phyloP scores from a whole-genome alignment of 768 basidiomycete species.

The Paxillus involutus region DNA sequence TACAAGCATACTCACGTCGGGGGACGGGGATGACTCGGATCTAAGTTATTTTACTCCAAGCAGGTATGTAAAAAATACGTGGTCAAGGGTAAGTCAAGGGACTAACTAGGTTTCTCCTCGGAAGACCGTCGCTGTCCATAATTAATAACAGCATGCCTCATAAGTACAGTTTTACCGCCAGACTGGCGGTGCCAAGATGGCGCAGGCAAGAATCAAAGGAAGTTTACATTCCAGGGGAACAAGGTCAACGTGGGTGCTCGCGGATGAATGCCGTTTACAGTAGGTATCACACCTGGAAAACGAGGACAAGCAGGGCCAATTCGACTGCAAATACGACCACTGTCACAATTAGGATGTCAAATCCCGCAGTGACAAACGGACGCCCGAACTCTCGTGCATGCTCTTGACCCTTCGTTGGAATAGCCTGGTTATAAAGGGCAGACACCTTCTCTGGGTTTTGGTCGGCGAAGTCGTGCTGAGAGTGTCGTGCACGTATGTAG shows the following conservation, averaged over 20 bases:
- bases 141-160: constrained; percentile 12
- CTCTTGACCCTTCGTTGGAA: constrained; percentile 62
- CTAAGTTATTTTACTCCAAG: neutral
- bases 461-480: constrained; percentile 79
- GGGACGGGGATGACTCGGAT: too few species aligned
- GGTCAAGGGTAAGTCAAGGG: neutral
- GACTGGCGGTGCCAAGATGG: neutral
- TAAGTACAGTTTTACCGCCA: constrained; percentile 8
- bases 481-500: constrained; percentile 61
- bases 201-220: neutral
- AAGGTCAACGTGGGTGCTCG: constrained; percentile 5
- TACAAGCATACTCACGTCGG: too few species aligned
- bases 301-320: constrained; percentile 61
- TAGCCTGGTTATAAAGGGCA: constrained; percentile 34
- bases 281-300: constrained; percentile 37
- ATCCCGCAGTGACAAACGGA: constrained; percentile 81
- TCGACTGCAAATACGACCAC: constrained; percentile 63
- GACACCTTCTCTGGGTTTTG: constrained; percentile 33
- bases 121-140: neutral
- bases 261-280: constrained; percentile 10
- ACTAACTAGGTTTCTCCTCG: neutral
- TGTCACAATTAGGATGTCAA: constrained; percentile 59
- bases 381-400: constrained; percentile 66
- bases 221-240: neutral
- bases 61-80: neutral